Conservation (phyloP, 1,284 basidiomycete genomes). For the Ustilago xerochloae region DNA sequence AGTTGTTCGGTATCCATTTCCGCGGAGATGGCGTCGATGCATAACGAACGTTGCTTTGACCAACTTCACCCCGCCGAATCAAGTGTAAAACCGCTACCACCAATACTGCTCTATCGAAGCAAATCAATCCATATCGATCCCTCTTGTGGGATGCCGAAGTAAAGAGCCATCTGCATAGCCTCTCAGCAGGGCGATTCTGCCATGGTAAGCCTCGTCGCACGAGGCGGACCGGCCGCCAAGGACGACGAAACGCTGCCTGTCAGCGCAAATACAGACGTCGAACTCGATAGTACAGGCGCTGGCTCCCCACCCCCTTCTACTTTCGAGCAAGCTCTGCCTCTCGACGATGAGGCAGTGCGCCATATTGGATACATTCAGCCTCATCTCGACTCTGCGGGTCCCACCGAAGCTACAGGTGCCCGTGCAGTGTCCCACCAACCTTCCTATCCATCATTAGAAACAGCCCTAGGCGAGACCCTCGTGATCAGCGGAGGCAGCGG, state of each 20-base stretch:
- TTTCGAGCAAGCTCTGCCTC: conserved; percentile 3
- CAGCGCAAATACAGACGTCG: conserved; percentile 14
- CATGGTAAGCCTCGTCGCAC: conserved; percentile 10
- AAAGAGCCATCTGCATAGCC: neutral
- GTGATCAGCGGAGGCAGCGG: conserved; percentile 72
- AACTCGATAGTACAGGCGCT: conserved; percentile 38
- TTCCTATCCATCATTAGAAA: neutral
- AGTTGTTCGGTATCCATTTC: neutral
- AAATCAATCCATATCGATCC: too few relatives aligned
- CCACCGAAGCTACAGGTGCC: neutral
- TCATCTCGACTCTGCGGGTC: neutral
- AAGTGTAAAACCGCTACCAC: neutral
- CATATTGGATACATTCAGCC: neutral
- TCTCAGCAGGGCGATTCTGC: neutral
- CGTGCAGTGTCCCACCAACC: neutral
- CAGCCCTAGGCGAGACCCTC: conserved; percentile 51
- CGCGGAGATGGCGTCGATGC: conserved; percentile 19
- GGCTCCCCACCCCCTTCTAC: conserved; percentile 22
- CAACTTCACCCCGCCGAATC: neutral
- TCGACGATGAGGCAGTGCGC: neutral
- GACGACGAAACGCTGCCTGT: conserved; percentile 22
- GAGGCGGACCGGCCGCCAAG: neutral
- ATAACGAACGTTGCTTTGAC: conserved; percentile 1
- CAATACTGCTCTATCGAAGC: too few relatives aligned
- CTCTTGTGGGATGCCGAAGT: neutral